Conservation (phyloP, 2,329 filamentous ascomycete species). For the Helotiales sp. region DNA sequence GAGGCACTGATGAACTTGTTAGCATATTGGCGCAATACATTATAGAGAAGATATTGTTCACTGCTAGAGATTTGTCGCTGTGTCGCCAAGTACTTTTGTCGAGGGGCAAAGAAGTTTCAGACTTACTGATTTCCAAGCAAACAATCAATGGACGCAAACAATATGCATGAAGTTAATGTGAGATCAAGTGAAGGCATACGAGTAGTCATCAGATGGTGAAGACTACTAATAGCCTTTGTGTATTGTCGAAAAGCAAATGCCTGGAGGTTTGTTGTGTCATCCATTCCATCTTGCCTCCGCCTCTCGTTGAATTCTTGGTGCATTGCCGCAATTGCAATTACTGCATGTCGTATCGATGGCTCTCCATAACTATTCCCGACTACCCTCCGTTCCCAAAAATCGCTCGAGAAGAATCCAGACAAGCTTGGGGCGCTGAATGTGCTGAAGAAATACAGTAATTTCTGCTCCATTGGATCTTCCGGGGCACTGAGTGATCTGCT, state of each 20-base stretch:
- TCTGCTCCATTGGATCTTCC: constrained; percentile 34
- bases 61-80: not conserved
- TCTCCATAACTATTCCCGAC: constrained; percentile 33
- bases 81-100: not conserved
- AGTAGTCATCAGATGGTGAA: constrained; percentile 37
- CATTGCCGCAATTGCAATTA: constrained; percentile 40
- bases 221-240: constrained; percentile 54
- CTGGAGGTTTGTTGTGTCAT: constrained; percentile 39
- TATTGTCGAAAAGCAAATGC: constrained; percentile 63
- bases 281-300: constrained; percentile 49
- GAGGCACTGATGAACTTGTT: constrained; percentile 27
- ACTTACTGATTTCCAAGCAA: constrained; percentile 38
- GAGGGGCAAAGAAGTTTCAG: not conserved
- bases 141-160: constrained; percentile 68
- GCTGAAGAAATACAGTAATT: constrained; percentile 35
- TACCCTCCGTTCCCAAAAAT: constrained; percentile 39
- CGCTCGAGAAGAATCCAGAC: constrained; percentile 33
- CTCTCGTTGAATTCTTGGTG: constrained; percentile 42
- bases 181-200: constrained; percentile 38
- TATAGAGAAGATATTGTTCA: not conserved
- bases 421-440: constrained; percentile 35
- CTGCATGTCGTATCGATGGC: constrained; percentile 38
- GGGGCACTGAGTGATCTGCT: constrained; percentile 4
- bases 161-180: constrained; percentile 65
- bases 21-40: constrained; percentile 13